Evolutionary conservation across 1,284 basidiomycete species (phyloP), one percentile per base, ranked within the genome.

Genomic region (Microbotryomycetes sp.): DNA sequence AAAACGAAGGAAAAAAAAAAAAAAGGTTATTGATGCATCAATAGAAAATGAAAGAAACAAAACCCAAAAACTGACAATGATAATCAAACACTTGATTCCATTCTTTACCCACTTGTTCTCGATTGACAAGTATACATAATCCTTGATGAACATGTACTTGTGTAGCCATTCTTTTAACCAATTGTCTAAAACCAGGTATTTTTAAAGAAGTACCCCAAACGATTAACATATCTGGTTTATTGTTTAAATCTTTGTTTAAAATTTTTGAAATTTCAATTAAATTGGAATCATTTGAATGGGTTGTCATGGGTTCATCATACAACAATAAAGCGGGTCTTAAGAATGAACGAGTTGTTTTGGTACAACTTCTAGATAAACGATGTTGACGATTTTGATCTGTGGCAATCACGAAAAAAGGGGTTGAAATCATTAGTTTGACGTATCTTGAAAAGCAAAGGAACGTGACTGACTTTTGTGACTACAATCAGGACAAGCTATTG

Each of bases 181-280:
- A 83, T 70, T 86, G 87, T 77, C 91, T 92, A 56, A 96, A 80
- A 6, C 93, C 93, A 71, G 93, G 91, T 7, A 97, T 90, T 74
- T 96, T 94, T 68, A 97, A 82, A 28, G 89, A 92, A 16, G 93
- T 97, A 47, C 93, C 93, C 86, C 96, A 94, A 68, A 97, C 87
- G 71, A 97, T 86, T 47, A 97, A 80, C 77, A 96, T 81, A 73
- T 97, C 93, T 1, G 93, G 93, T 15, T 32, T 85, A 54, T 84
- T 84, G 14, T 78, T 75, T 16, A 92, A 74, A 74, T 94, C 92
- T 25, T 81, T 77, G 2, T 82, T 79, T 67, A 90, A 86, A 16
- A 92, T 85, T 52, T 76, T 75, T 31, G 87, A 90, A 67, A 93
- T 92, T 59, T 89, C 86, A 69, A 92, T 88, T 0, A 89, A 88